phyloP scores from a whole-genome alignment of 352 stramenopile species.

The Globisporangium cylindrosporum region DNA sequence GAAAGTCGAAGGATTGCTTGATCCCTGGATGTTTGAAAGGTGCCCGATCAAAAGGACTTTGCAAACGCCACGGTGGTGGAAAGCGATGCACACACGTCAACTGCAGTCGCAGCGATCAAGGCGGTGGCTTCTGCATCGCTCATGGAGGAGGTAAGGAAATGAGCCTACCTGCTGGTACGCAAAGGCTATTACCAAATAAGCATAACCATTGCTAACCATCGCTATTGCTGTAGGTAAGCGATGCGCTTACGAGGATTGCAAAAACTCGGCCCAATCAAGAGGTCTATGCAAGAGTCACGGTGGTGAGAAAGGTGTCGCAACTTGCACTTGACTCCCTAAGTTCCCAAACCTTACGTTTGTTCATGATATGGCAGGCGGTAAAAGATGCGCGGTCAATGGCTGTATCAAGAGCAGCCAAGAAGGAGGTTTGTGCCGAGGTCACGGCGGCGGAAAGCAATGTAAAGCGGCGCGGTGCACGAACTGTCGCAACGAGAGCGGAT shows the following conservation, averaged over 20 bases:
- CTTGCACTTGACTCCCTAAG: too few species aligned
- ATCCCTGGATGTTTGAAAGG: slow-evolving; percentile 71
- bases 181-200: not conserved
- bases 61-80: slow-evolving; percentile 82
- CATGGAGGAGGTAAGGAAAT: slow-evolving; percentile 59
- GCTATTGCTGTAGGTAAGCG: slow-evolving; percentile 47
- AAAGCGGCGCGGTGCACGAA: slow-evolving; percentile 30
- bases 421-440: slow-evolving; percentile 61
- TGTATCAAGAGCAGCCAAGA: slow-evolving; percentile 75
- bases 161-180: not conserved
- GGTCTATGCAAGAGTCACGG: slow-evolving; percentile 86
- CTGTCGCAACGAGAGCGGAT: slow-evolving; percentile 23
- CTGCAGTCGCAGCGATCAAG: slow-evolving; percentile 78
- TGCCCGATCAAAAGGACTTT: slow-evolving; percentile 74
- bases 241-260: slow-evolving; percentile 55
- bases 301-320: slow-evolving; percentile 30
- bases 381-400: slow-evolving; percentile 48
- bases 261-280: slow-evolving; percentile 79
- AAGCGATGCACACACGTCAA: slow-evolving; percentile 62
- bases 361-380: slow-evolving; percentile 38
- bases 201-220: not conserved
- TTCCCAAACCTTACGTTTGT: not conserved
- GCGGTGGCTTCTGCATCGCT: slow-evolving; percentile 78
- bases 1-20: slow-evolving; percentile 72
- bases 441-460: slow-evolving; percentile 40